Conservation (phyloP, 2,329 filamentous ascomycete species). For the Tolypocladium sp. region DNA sequence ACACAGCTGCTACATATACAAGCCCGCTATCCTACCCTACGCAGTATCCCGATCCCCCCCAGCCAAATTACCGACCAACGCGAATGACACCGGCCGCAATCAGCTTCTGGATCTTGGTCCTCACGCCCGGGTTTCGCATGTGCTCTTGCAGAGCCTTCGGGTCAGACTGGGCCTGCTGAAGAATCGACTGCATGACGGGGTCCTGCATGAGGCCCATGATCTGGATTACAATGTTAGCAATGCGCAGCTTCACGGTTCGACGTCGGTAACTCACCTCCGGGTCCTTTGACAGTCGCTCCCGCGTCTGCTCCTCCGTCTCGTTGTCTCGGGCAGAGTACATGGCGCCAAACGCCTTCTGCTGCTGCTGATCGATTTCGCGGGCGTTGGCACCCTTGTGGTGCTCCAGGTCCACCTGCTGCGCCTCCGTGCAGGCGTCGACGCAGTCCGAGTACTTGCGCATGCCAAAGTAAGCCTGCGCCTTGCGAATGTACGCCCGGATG, state of each 20-base stretch:
- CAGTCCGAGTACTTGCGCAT: slow-evolving; percentile 99
- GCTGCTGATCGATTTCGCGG: slow-evolving; percentile 86
- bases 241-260: background rate
- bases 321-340: slow-evolving; percentile 89
- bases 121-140: slow-evolving; percentile 84
- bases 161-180: slow-evolving; percentile 92
- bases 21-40: background rate
- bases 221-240: slow-evolving; percentile 20
- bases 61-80: slow-evolving; percentile 41
- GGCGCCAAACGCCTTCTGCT: slow-evolving; percentile 82
- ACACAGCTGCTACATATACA: slow-evolving; percentile 6
- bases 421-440: slow-evolving; percentile 80
- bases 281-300: slow-evolving; percentile 81
- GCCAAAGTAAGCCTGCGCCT: slow-evolving; percentile 88
- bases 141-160: slow-evolving; percentile 91
- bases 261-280: slow-evolving; percentile 60
- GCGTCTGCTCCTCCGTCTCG: slow-evolving; percentile 92
- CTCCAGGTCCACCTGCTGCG: slow-evolving; percentile 64
- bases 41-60: background rate
- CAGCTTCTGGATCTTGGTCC: slow-evolving; percentile 87
- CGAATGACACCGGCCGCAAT: slow-evolving; percentile 88
- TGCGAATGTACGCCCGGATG: slow-evolving; percentile 92
- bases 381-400: slow-evolving; percentile 64
- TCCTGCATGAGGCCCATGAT: slow-evolving; percentile 91
- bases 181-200: slow-evolving; percentile 93